These are phyloP conservation scores for Penicillium hordei DNA, from an alignment of 2,329 filamentous ascomycete species.

Conservation along the genomic window DNA sequence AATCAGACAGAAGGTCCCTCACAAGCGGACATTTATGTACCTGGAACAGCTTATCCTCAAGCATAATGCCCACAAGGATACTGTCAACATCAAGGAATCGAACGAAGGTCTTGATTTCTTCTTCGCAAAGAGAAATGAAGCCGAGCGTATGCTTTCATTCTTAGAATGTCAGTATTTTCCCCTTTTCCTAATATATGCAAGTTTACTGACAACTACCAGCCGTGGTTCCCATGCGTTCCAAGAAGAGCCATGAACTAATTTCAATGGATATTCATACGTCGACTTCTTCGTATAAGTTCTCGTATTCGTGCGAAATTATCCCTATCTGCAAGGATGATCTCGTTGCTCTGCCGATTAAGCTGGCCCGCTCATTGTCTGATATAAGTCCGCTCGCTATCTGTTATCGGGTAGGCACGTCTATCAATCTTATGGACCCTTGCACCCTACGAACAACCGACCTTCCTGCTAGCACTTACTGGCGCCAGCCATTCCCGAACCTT, in stretches of 20 bases:
- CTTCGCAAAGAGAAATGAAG: slow-evolving; percentile 50
- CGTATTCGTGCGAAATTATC: slow-evolving; percentile 62
- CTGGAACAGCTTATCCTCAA: slow-evolving; percentile 96
- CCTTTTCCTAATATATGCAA: background rate
- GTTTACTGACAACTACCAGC: background rate
- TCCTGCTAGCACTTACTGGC: slow-evolving; percentile 81
- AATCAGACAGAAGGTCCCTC: slow-evolving; percentile 92
- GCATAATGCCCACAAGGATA: slow-evolving; percentile 85
- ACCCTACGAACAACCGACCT: slow-evolving; percentile 91
- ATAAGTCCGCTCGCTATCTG: slow-evolving; percentile 85
- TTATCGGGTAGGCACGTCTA: slow-evolving; percentile 80
- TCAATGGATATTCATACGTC: slow-evolving; percentile 80
- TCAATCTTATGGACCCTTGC: slow-evolving; percentile 86
- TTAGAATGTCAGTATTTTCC: background rate
- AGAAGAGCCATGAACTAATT: slow-evolving; percentile 68
- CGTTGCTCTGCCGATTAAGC: slow-evolving; percentile 84
- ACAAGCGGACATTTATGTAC: slow-evolving; percentile 82
- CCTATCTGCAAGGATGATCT: slow-evolving; percentile 97
- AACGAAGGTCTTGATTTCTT: slow-evolving; percentile 96
- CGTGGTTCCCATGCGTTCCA: no score
- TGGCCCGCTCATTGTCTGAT: slow-evolving; percentile 84
- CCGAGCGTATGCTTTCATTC: background rate
- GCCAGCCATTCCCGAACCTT: slow-evolving; percentile 78
- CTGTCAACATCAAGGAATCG: slow-evolving; percentile 96
- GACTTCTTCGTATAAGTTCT: no score